Base-by-base conservation (phyloP, 345 rosid species). In the Aegle marmelos region DNA sequence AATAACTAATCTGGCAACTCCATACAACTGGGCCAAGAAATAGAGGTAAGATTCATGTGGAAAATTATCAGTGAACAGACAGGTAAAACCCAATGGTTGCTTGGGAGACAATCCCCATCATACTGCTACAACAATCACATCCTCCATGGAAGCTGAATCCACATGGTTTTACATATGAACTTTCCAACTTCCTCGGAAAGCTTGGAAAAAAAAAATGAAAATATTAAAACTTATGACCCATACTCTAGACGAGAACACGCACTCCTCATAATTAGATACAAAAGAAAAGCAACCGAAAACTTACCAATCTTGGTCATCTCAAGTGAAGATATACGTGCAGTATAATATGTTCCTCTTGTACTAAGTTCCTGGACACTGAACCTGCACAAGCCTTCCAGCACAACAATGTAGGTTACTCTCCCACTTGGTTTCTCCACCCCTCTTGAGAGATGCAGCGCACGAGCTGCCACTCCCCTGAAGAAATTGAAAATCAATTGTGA, bases 371-470 rank as follows among this genome's bases (percentile, higher is more conserved):
- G 95, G 75, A 96, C 97, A 73, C 87, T 94, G 86, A 96, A 96
- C 78, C 99, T 88, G 86, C 98, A 90, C 80, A 96, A 82, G 70
- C 99, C 99, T 89, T 96, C 99, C 59, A 96, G 99, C 65, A 96
- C 97, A 74, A 96, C 99, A 74, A 90, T 92, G 84, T 96, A 96
- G 0, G 99, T 96, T 72, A 96, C 97, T 85, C 98, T 92, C 80
- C 99, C 99, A 83, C 99, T 96, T 13, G 99, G 99, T 84, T 96
- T 96, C 89, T 96, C 99, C 84, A 96, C 99, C 66, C 98, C 99
- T 85, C 99, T 90, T 17, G 99, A 96, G 25, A 96, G 88, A 86
- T 96, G 99, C 77, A 96, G 83, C 67, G 99, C 98, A 65, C 98
- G 99, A 79, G 99, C 99, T 21, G 98, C 97, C 73, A 92, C 99